These are phyloP conservation scores for Kodamaea jinghongensis DNA, from an alignment of 805 yeast genomes.

Conservation along the genomic window DNA sequence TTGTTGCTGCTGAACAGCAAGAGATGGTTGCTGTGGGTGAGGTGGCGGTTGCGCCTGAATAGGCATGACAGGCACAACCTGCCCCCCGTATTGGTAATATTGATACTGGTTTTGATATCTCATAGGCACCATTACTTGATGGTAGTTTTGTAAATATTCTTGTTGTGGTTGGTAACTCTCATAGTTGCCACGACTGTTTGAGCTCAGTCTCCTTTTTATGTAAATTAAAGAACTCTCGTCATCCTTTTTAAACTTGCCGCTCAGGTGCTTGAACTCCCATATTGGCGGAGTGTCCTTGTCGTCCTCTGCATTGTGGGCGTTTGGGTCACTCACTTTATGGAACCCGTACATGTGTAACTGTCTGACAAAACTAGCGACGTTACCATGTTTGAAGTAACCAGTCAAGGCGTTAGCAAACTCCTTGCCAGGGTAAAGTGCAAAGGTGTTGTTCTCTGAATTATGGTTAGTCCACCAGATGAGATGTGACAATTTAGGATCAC, in stretches of 20 bases:
- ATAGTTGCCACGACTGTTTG: slow-evolving; percentile 20
- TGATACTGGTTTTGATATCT: no score
- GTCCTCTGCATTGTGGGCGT: slow-evolving; percentile 8
- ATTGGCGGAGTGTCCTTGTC: slow-evolving; percentile 31
- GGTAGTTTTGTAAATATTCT: slow-evolving; percentile 1
- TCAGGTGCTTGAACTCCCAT: slow-evolving; percentile 57
- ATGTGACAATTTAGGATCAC: slow-evolving; percentile 31
- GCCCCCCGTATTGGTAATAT: no score
- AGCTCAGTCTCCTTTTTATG: slow-evolving; percentile 48
- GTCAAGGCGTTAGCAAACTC: slow-evolving; percentile 61
- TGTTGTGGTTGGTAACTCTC: no score
- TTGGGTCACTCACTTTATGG: slow-evolving; percentile 67
- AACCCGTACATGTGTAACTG: slow-evolving; percentile 96
- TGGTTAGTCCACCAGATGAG: slow-evolving; percentile 46
- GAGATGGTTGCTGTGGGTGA: slow-evolving; percentile 1
- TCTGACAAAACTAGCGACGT: slow-evolving; percentile 88
- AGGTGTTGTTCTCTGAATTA: slow-evolving; percentile 48
- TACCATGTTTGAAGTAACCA: slow-evolving; percentile 89
- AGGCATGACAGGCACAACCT: not conserved
- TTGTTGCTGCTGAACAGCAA: slow-evolving; percentile 1
- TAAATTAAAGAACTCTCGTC: slow-evolving; percentile 44
- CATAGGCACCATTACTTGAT: slow-evolving; percentile 1
- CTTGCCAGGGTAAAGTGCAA: slow-evolving; percentile 62
- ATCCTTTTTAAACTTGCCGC: slow-evolving; percentile 48
- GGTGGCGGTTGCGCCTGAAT: slow-evolving; percentile 4